phyloP scores from a whole-genome alignment of 495 filamentous ascomycete species.

The Xylaria palmicola region DNA sequence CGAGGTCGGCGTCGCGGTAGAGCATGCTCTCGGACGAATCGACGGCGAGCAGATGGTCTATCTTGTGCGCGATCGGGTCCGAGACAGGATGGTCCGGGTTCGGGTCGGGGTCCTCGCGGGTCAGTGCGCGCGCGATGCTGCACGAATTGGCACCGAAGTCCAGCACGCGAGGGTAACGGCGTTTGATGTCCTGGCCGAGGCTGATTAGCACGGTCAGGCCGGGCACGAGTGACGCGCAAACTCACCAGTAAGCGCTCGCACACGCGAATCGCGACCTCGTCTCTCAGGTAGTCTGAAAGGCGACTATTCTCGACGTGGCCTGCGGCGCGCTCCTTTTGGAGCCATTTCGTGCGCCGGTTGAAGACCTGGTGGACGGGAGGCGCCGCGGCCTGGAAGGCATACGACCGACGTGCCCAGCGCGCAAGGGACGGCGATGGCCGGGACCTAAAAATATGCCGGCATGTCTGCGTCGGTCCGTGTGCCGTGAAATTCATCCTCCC shows the following conservation, averaged over 20 bases:
- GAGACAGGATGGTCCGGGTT: constrained; percentile 49
- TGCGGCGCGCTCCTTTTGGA: constrained; percentile 87
- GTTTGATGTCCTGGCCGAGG: constrained; percentile 76
- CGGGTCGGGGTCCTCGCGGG: constrained; percentile 63
- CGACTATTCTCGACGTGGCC: constrained; percentile 66
- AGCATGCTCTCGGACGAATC: constrained; percentile 78
- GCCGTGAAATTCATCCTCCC: constrained; percentile 29
- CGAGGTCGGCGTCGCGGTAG: constrained; percentile 73
- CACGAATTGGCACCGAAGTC: constrained; percentile 95
- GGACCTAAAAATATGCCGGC: constrained; percentile 1
- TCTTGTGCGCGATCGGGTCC: constrained; percentile 62
- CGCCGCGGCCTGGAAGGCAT: constrained; percentile 75
- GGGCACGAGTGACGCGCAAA: background rate
- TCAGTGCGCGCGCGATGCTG: constrained; percentile 83
- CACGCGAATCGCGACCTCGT: constrained; percentile 83
- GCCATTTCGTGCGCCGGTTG: constrained; percentile 79
- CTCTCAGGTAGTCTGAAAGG: constrained; percentile 84
- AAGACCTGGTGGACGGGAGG: constrained; percentile 84
- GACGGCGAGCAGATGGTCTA: constrained; percentile 71
- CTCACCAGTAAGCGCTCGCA: constrained; percentile 82
- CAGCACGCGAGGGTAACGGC: constrained; percentile 77
- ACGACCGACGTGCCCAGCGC: constrained; percentile 46
- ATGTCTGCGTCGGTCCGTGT: constrained; percentile 14
- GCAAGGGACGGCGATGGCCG: constrained; percentile 1
- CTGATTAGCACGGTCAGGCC: background rate